Evolutionary conservation across 306 rosid genomes (phyloP).

Genomic region (Quercus variabilis): DNA sequence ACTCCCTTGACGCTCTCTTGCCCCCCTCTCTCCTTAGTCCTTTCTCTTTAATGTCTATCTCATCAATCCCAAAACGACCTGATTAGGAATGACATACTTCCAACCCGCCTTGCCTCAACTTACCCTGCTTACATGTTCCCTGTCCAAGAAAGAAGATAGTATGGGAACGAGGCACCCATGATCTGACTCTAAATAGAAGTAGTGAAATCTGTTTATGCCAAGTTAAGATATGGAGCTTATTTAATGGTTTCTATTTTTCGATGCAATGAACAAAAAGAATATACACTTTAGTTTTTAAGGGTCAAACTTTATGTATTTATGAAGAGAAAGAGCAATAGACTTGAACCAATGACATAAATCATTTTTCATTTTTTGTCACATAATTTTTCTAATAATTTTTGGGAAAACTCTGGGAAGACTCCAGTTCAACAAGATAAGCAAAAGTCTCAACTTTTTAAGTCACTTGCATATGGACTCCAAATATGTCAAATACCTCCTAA

Average conservation of each 20-base stretch:
- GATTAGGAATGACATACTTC: no score
- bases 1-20: no score
- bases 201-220: no score
- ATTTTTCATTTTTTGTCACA: not conserved
- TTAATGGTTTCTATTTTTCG: not conserved
- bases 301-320: not conserved
- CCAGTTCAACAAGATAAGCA: not conserved
- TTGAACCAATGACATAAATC: not conserved
- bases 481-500: not conserved
- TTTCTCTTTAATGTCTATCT: no score
- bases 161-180: no score
- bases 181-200: no score
- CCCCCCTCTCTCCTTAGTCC: no score
- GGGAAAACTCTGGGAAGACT: not conserved
- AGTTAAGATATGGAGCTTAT: not conserved
- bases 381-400: not conserved
- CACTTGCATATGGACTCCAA: not conserved
- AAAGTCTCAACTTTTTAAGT: not conserved
- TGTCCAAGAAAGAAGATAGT: no score
- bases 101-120: no score
- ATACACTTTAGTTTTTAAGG: not conserved
- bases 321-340: not conserved
- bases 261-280: not conserved
- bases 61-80: no score
- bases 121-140: no score